These are phyloP conservation scores for Fusarium armeniacum DNA, from an alignment of 2,329 filamentous ascomycete genomes.

Conservation along the genomic window DNA sequence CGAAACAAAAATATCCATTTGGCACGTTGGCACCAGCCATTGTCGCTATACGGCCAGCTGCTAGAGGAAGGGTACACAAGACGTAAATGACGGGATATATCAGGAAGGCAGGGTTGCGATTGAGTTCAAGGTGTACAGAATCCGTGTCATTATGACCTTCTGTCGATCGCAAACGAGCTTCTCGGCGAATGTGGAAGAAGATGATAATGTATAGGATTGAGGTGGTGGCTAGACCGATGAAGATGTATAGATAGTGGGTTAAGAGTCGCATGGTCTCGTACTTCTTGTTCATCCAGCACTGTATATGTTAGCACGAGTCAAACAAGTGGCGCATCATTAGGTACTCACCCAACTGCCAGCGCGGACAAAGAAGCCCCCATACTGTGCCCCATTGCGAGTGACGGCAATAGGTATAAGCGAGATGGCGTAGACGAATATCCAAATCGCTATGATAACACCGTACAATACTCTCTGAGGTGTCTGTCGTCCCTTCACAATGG, in stretches of 20 bases:
- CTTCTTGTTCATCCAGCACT: conserved; percentile 74
- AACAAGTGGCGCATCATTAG: fast-evolving
- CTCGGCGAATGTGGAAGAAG: conserved; percentile 56
- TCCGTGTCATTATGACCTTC: conserved; percentile 31
- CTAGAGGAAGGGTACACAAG: conserved; percentile 76
- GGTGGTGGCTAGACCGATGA: conserved; percentile 57
- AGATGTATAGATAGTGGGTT: conserved; percentile 77
- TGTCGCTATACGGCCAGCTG: conserved; percentile 72
- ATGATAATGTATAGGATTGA: conserved; percentile 58
- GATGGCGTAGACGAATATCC: conserved; percentile 72
- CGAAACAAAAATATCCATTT: conserved; percentile 69
- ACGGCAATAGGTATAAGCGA: conserved; percentile 65
- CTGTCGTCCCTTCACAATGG: conserved; percentile 69
- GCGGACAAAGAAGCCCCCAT: conserved; percentile 70
- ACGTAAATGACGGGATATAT: conserved; percentile 79
- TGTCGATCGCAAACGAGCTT: conserved; percentile 29
- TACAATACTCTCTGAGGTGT: conserved; percentile 67
- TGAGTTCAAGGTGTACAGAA: conserved; percentile 36
- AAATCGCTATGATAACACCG: conserved; percentile 61
- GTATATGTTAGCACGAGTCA: not conserved
- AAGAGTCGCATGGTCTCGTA: conserved; percentile 69
- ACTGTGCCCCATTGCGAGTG: conserved; percentile 58
- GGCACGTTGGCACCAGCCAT: conserved; percentile 69
- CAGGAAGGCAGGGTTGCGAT: conserved; percentile 68
- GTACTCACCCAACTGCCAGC: conserved; percentile 72